Base-by-base conservation (phyloP, 495 filamentous ascomycete species). In the Podospora pseudocomata region DNA sequence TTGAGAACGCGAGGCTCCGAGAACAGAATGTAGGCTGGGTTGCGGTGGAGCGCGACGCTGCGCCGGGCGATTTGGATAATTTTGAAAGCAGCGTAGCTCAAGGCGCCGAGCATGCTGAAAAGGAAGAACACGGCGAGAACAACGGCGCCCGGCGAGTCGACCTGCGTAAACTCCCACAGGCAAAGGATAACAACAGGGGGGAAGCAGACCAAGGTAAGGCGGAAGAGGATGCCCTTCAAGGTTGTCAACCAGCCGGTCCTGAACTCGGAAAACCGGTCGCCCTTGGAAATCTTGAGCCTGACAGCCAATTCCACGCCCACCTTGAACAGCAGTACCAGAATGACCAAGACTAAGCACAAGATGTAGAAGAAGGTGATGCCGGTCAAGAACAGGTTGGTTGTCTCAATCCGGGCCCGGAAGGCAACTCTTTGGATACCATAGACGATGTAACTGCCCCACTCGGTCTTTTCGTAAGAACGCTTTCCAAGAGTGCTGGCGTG, bases 11-110 rank as follows among this genome's bases (percentile, higher is more conserved):
- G 85, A 11, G 93, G 92, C 74, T 99, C 95, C 7, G 95, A 97
- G 83, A 96, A 99, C 53, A 99, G 87, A 72, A 97, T 97, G 74
- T 97, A 98, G 60, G 93, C 94, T 13, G 95, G 94, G 77, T 97
- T 99, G 76, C 92, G 92, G 85, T 99, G 94, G 86, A 97, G 91
- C 13, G 86, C 79, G 65, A 97, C 88, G 5, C 94, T 97, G 65
- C 92, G 91, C 70, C 90, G 91, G 19, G 95, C 95, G 64, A 99
- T 87, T 16, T 87, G 87, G 73, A 95, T 90, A 60, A 99, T 93
- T 82, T 97, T 97, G 76, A 88, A 88, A 2, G 92, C 87, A 23
- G 93, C 95, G 91, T 92, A 99, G 56, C 80, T 87, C n/a, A 99
- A 84, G 20, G 93, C 92, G 44, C 81, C 80, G 13, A 90, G 80